Evolutionary conservation across 257 asterid genomes (phyloP).

Genomic region (Rehmannia glutinosa): DNA sequence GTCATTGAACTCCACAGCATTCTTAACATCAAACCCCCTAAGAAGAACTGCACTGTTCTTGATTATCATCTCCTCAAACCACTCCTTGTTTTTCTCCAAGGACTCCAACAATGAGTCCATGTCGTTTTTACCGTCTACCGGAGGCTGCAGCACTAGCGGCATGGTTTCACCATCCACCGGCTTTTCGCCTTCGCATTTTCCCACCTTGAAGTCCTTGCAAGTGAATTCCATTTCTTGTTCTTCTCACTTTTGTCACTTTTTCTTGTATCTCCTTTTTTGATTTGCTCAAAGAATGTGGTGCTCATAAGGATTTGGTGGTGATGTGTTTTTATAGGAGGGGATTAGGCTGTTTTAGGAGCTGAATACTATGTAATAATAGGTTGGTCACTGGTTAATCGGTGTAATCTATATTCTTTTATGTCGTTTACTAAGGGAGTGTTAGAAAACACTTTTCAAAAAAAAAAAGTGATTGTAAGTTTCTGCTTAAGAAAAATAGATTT

Average conservation of each 20-base stretch:
- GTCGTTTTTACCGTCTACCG: constrained; percentile 19
- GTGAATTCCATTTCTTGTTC: constrained; percentile 43
- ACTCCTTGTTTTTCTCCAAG: constrained; percentile 49
- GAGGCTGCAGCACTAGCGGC: constrained; percentile 65
- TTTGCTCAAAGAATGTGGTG: too few species aligned
- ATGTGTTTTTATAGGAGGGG: too few species aligned
- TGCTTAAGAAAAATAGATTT: too few species aligned
- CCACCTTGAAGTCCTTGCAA: constrained; percentile 69
- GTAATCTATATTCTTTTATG: too few species aligned
- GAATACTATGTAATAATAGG: too few species aligned
- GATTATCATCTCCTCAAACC: constrained; percentile 70
- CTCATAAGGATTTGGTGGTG: too few species aligned
- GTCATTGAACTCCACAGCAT: constrained; percentile 66
- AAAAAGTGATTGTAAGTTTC: too few species aligned
- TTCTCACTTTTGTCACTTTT: not conserved
- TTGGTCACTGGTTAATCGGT: too few species aligned
- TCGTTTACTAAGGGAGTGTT: too few species aligned
- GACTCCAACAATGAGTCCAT: constrained; percentile 31
- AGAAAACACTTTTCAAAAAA: too few species aligned
- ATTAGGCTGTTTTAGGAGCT: too few species aligned
- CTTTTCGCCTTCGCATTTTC: constrained; percentile 81
- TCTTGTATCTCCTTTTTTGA: too few species aligned
- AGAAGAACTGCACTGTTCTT: constrained; percentile 74
- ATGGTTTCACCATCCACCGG: constrained; percentile 63
- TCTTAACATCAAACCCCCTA: constrained; percentile 58